phyloP scores from a whole-genome alignment of 345 rosid genomes.

The Acer saccharum region DNA sequence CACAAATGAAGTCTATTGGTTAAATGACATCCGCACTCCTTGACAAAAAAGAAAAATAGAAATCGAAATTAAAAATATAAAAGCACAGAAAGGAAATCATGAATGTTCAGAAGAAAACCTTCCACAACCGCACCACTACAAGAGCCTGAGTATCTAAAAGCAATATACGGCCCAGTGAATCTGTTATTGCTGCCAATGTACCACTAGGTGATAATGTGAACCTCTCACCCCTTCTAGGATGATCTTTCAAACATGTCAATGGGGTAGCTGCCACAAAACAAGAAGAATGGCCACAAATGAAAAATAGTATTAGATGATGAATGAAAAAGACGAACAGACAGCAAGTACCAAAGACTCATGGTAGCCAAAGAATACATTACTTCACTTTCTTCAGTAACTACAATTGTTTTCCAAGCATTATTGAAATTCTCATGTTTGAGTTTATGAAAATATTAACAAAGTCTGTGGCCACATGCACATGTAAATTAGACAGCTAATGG shows the following conservation, averaged over 20 bases:
- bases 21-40: not conserved
- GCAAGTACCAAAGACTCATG: not conserved
- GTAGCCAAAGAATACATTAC: not conserved
- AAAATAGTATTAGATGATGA: not conserved
- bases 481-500: not conserved
- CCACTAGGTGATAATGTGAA: conserved; percentile 92
- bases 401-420: not conserved
- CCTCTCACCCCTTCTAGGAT: conserved; percentile 94
- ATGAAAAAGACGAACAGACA: not conserved
- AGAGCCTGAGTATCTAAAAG: conserved; percentile 95
- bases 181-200: conserved; percentile 95
- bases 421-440: not conserved
- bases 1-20: conserved; percentile 7
- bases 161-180: conserved; percentile 96
- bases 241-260: conserved; percentile 93
- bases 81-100: not conserved
- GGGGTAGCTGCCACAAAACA: conserved; percentile 71
- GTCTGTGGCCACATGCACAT: not conserved
- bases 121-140: conserved; percentile 93
- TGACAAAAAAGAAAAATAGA: not conserved
- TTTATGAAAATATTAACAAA: not conserved
- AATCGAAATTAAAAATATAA: not conserved
- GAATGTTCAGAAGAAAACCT: conserved; percentile 50
- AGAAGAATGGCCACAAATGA: not conserved
- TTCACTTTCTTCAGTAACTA: not conserved